Evolutionary conservation across 371 early-diverging fungal genomes (phyloP), one percentile per base, ranked within the genome.

Genomic region (Actinomucor elegans): DNA sequence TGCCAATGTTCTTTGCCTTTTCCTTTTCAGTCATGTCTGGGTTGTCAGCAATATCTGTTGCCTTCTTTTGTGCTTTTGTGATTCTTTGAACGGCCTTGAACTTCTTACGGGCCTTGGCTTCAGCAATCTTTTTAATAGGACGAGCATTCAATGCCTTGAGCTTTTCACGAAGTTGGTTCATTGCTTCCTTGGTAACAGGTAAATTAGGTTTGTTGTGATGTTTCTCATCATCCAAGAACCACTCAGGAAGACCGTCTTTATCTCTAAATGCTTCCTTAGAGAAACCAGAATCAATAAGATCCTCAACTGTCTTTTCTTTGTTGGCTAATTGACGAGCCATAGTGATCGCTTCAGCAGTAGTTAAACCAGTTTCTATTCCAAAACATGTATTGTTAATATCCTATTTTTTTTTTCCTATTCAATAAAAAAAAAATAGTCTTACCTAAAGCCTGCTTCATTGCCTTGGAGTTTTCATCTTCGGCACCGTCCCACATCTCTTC

Each of bases 81-180:
- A 95, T 41, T 44, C 86, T 84, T 62, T 86, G 82, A 24, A 83
- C 75, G 0, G 84, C 80, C 67, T 75, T 83, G 67, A 89, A 73
- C 88, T 94, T 93, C 83, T 97, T 96, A 53, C 99, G 84, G 32
- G 93, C 94, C 81, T 96, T 97, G 44, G 99, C 98, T 77, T 98
- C 99, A n/a, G 92, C 93, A 28, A 97, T 89, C 86, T 97, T 98
- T 73, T 97, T 97, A 73, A 97, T 97, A 17, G 98, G 97, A 32
- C 96, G 91, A 10, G 95, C 96, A 72, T 97, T 89, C 54, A 98
- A 68, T 5, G 91, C 94, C 67, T 83, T 82, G 59, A 92, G 77
- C 50, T 88, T 85, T 31, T 91, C 89, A 57, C 81, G 73, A 45
- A 97, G 79, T 42, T 90, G 83, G 31, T 88, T 75, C 35, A 96